Evolutionary conservation across 495 filamentous ascomycete species (phyloP).

Genomic region (Alectoria sarmentosa): DNA sequence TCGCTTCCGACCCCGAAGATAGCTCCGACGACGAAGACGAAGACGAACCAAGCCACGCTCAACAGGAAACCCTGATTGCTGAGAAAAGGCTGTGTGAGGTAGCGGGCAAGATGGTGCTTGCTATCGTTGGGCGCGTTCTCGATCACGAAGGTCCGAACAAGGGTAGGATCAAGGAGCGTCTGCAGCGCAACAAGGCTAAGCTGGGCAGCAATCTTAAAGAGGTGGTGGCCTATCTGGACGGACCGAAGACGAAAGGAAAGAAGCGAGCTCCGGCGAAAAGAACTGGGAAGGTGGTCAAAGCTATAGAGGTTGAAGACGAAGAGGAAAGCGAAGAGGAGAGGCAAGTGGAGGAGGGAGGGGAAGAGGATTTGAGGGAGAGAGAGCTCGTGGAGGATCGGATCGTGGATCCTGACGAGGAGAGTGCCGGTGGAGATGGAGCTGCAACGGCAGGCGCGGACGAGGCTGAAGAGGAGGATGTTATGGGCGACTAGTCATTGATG

Average conservation of each 20-base stretch:
- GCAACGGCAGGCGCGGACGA: constrained; percentile 12
- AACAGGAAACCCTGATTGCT: constrained; percentile 52
- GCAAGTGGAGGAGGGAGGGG: constrained; percentile 46
- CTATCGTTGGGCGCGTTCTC: constrained; percentile 63
- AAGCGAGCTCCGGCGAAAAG: constrained; percentile 26
- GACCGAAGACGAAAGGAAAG: constrained; percentile 41
- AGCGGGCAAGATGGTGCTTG: constrained; percentile 72
- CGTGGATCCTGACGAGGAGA: constrained; percentile 46
- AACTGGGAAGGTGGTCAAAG: constrained; percentile 36
- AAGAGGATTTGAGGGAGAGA: constrained; percentile 54
- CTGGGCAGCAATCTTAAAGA: constrained; percentile 72
- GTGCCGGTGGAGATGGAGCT: constrained; percentile 35
- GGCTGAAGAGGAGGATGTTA: constrained; percentile 53
- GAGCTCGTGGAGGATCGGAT: constrained; percentile 50
- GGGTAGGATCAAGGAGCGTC: constrained; percentile 54
- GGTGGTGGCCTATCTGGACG: constrained; percentile 66
- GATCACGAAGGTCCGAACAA: constrained; percentile 52
- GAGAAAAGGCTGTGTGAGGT: constrained; percentile 82
- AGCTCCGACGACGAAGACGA: constrained; percentile 46
- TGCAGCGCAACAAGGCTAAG: constrained; percentile 57
- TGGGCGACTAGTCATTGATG: constrained; percentile 51
- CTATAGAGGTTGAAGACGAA: constrained; percentile 38
- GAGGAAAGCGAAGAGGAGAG: constrained; percentile 42
- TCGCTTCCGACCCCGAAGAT: constrained; percentile 53
- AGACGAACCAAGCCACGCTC: constrained; percentile 39